Evolutionary conservation across 225 moss, liverwort and hornwort species (phyloP), one percentile per base, ranked within the genome.

Genomic region (Anthoceros angustus): DNA sequence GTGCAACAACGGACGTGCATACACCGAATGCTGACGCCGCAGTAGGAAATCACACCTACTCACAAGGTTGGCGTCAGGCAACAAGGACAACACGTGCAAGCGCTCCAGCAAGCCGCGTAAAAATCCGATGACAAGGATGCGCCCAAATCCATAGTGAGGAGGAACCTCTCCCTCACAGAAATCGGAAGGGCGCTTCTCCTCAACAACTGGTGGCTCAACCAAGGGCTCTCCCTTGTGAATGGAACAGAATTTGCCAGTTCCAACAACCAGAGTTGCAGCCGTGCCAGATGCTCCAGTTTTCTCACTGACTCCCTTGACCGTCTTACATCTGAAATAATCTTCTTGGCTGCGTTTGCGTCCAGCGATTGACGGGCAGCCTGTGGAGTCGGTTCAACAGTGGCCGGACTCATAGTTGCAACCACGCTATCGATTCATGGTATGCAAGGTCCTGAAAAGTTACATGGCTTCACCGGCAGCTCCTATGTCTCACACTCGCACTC

Each of bases 51-150:
- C 9, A 63, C 10, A 18, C 12, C 3, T 25, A 80, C 79, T 79
- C 63, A 0, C 42, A 66, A 55, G 14, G 23, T 55, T 55, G 71
- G 84, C 84, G 12, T 75, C 67, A 0, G 87, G 93, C 3, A 94
- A 77, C 40, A 79, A 68, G 64, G 76, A 74, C 5, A 94, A 41
- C 7, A 94, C 72, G 1, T 43, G 74, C 0, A 90, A 77, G 9
- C 87, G 80, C 32, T 87, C 74, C 64, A 87, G 42, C 1, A 84
- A 70, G 65, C 86, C 86, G 64, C 55, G 74, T 4, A 94, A 62
- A 25, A 90, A 83, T 0, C 86, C 90, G 39, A 77, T 72, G 0
- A 86, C 64, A 3, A 84, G 75, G 0, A 87, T 73, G 26, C 81
- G 66, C 10, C 55, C 55, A 20, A 55, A 55, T 5, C 55, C 55